Conservation (phyloP, 1,284 basidiomycete species). For the Cerioporus squamosus region DNA sequence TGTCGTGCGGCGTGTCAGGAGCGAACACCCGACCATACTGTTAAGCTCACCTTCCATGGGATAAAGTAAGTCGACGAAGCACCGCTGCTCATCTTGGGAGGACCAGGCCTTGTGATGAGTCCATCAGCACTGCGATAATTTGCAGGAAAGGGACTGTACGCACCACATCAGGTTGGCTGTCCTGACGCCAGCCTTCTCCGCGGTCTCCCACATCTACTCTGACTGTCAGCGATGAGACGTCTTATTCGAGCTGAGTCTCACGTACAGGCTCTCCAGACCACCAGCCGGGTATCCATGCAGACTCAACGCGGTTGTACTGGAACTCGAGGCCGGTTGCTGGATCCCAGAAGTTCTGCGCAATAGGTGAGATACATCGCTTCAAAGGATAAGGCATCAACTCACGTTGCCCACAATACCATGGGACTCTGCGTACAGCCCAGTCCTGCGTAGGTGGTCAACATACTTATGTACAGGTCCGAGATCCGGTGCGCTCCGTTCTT, state of each 20-base stretch:
- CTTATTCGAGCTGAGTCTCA: constrained; percentile 3
- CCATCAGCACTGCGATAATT: too few relatives aligned
- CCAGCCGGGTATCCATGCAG: constrained; percentile 74
- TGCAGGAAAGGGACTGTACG: constrained; percentile 28
- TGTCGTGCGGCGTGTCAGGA: constrained; percentile 27
- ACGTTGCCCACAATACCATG: constrained; percentile 93
- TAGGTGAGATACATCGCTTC: not conserved
- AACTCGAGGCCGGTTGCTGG: constrained; percentile 66
- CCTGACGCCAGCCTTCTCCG: constrained; percentile 69
- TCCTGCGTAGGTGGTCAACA: constrained; percentile 52
- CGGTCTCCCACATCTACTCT: constrained; percentile 87
- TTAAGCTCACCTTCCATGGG: constrained; percentile 63
- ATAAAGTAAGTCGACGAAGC: constrained; percentile 74
- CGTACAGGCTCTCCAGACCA: constrained; percentile 89
- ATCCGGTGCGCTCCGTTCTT: constrained; percentile 24
- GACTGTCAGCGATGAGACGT: not conserved
- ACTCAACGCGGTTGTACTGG: constrained; percentile 66
- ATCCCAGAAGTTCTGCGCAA: constrained; percentile 82
- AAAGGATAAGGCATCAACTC: constrained; percentile 26
- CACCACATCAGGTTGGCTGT: constrained; percentile 92
- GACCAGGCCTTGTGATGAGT: constrained; percentile 69
- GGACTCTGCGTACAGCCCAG: constrained; percentile 84
- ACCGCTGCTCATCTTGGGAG: constrained; percentile 69
- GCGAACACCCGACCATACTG: not conserved
- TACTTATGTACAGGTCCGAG: too few relatives aligned